Evolutionary conservation across 2,329 filamentous ascomycete genomes (phyloP).

Genomic region (Talaromyces atroroseus): DNA sequence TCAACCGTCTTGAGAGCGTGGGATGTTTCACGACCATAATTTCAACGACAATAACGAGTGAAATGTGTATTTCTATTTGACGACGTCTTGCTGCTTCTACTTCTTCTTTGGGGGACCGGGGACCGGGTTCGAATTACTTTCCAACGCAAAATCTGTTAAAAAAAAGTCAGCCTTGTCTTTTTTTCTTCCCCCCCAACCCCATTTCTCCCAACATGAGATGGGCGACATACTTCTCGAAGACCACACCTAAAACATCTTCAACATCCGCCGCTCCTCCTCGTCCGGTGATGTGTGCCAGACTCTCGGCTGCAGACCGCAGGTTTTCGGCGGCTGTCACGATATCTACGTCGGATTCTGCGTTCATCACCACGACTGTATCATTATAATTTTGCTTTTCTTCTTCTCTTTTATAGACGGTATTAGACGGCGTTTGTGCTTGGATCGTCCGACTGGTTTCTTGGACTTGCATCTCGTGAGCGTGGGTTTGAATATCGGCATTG

Average conservation of each 20-base stretch:
- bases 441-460: background rate
- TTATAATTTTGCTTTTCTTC: constrained; percentile 15
- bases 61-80: constrained; percentile 5
- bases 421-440: constrained; percentile 13
- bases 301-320: constrained; percentile 71
- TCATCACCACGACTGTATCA: constrained; percentile 9
- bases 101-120: background rate
- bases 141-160: constrained; percentile 51
- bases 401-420: constrained; percentile 11
- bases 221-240: constrained; percentile 83
- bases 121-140: constrained; percentile 42
- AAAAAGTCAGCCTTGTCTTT: constrained; percentile 10
- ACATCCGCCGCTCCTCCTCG: constrained; percentile 80
- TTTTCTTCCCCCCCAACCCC: too few relatives aligned
- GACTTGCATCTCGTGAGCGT: constrained; percentile 17
- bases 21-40: background rate
- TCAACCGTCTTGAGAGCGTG: background rate
- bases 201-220: constrained; percentile 1
- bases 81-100: background rate
- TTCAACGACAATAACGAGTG: constrained; percentile 17
- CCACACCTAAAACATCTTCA: constrained; percentile 90
- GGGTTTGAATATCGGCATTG: constrained; percentile 8
- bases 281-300: constrained; percentile 81
- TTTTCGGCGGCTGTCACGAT: constrained; percentile 88
- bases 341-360: constrained; percentile 50